These are phyloP conservation scores for Sporisorium sorghi DNA, from an alignment of 1,284 basidiomycete genomes.

Conservation along the genomic window DNA sequence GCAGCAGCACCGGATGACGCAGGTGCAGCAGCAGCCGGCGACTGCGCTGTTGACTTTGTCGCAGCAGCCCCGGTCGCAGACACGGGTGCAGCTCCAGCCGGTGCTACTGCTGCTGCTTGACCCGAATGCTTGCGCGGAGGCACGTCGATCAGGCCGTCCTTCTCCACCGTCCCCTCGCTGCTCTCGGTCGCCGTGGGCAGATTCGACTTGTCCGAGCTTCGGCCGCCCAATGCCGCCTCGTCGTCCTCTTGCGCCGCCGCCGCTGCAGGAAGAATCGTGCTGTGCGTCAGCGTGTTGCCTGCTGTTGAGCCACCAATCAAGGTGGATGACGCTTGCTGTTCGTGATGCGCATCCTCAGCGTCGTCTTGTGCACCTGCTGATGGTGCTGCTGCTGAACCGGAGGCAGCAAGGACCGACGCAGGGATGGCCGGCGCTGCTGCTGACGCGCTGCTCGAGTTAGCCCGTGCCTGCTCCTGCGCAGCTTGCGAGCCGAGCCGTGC, in stretches of 20 bases:
- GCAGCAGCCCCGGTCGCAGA: not conserved
- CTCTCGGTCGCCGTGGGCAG: constrained; percentile 19
- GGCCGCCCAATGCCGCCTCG: not conserved
- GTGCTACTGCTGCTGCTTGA: not conserved
- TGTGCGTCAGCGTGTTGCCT: constrained; percentile 26
- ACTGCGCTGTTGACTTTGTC: not conserved
- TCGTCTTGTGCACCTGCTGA: not conserved
- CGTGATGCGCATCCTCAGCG: constrained; percentile 24
- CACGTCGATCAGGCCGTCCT: constrained; percentile 36
- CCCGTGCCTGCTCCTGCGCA: constrained; percentile 33
- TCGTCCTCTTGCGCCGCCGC: not conserved
- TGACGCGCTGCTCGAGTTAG: constrained; percentile 4
- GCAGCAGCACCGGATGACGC: not conserved
- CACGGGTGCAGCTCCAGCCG: not conserved
- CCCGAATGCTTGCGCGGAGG: constrained; percentile 20
- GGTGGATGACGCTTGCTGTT: constrained; percentile 39
- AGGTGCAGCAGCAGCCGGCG: constrained; percentile 2
- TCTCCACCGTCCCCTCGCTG: constrained; percentile 42
- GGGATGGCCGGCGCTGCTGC: constrained; percentile 11
- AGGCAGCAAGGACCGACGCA: not conserved
- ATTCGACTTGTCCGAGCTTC: not conserved
- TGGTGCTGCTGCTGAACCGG: too few species aligned
- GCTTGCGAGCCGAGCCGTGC: constrained; percentile 37
- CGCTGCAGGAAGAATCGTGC: not conserved
- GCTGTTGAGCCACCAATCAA: constrained; percentile 33